Base-by-base conservation (phyloP, 345 rosid genomes). In the Pistacia atlantica region DNA sequence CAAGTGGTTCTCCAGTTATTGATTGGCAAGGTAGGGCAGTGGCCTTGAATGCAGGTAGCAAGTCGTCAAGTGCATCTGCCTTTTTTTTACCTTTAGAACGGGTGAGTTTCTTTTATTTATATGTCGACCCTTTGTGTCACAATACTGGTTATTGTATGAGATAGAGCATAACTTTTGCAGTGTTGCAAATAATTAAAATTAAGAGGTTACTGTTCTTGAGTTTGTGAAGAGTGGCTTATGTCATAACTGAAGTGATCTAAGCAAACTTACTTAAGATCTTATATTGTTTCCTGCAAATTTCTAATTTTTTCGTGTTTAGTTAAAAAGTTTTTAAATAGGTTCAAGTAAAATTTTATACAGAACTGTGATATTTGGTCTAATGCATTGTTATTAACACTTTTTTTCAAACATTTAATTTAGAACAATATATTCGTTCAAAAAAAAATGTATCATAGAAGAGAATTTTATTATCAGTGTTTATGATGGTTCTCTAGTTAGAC, bases 1-100 rank as follows among this genome's bases (percentile, higher is more conserved):
- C 99, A 77, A 96, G 99, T 85, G 99, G 99, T 78, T 96, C 99
- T 77, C 98, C 98, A 3, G 97, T 93, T 78, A 91, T 96, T 82
- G 95, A 96, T 86, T 87, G 93, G 87, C 93, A 90, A 88, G 99
- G 98, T 66, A 89, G 91, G 84, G 97, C 97, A 22, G 97, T 96
- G 80, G 99, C 98, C 65, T 84, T 96, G 85, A 96, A 93, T 90
- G 99, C 99, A 66, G 99, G 98, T 74, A 80, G 97, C 92, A 93
- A 91, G 85, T 78, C 91, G 31, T 86, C 97, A 68, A 89, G 93
- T 86, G 93, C 98, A 58, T 92, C 99, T 20, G 97, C 98, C 68
- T 93, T 90, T 81, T 96, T 88, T 79, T 79, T 96, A 73, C 99
- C 99, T 64, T 82, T 96, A 74, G 97, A 92, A 71, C 88, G 97